Evolutionary conservation across 441 rosid genomes (phyloP).

Genomic region (Corymbia citriodora): DNA sequence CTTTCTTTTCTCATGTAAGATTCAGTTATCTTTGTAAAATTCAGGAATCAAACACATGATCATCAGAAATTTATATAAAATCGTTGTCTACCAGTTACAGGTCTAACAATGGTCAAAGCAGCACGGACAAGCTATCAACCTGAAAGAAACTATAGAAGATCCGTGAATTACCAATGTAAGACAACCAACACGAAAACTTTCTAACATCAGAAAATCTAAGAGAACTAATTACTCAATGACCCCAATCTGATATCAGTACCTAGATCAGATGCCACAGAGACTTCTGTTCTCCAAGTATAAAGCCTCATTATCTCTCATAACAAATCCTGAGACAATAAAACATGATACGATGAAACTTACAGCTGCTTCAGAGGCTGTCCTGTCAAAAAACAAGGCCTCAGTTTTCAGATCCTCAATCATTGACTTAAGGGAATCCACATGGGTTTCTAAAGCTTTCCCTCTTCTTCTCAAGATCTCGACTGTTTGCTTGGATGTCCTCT

Average conservation of each 20-base stretch:
- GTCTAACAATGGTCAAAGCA: neutral
- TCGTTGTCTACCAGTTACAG: neutral
- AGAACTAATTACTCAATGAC: neutral
- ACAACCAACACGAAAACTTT: neutral
- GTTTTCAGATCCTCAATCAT: slow-evolving; percentile 65
- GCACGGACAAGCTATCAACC: neutral
- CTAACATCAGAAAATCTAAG: neutral
- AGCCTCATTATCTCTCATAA: neutral
- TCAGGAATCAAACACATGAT: neutral
- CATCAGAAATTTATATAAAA: neutral
- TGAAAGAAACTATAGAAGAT: neutral
- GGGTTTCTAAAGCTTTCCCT: slow-evolving; percentile 58
- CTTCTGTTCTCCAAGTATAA: neutral
- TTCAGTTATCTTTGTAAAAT: neutral
- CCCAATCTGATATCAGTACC: neutral
- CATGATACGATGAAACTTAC: slow-evolving; percentile 25
- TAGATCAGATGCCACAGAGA: neutral
- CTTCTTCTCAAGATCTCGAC: slow-evolving; percentile 75
- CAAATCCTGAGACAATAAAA: neutral
- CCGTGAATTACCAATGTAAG: neutral
- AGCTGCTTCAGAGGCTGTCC: slow-evolving; percentile 74
- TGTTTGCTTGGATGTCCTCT: slow-evolving; percentile 78
- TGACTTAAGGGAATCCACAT: slow-evolving; percentile 53
- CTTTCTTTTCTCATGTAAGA: neutral
- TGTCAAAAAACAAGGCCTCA: slow-evolving; percentile 70